Conservation (phyloP, 331 rosid genomes). For the Spiraea crenata region DNA sequence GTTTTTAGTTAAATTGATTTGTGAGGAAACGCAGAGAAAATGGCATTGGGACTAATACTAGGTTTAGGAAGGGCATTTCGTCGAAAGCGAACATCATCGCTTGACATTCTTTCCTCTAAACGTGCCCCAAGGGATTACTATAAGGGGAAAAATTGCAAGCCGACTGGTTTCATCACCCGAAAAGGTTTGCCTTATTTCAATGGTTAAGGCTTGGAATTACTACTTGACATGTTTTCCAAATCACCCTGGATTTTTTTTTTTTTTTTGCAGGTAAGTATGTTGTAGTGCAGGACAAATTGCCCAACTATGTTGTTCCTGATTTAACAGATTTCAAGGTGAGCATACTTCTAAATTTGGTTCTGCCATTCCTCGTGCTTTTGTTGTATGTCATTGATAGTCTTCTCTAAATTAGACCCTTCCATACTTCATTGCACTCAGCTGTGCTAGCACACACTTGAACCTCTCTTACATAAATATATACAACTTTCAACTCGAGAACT, state of each 20-base stretch:
- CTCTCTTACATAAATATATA: not conserved
- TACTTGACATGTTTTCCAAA: not conserved
- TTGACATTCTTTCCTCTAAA: slow-evolving; percentile 71
- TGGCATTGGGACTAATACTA: slow-evolving; percentile 72
- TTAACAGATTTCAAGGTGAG: slow-evolving; percentile 68
- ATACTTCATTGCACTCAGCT: not conserved
- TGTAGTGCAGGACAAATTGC: slow-evolving; percentile 57
- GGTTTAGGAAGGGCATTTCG: slow-evolving; percentile 71
- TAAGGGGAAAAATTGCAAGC: slow-evolving; percentile 88
- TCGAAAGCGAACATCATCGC: slow-evolving; percentile 65
- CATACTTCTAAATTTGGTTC: not conserved
- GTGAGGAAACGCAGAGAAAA: slow-evolving; percentile 25
- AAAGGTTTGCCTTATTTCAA: slow-evolving; percentile 46
- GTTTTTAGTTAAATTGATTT: slow-evolving; percentile 12
- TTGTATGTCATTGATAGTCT: not conserved
- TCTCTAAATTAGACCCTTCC: too few species aligned
- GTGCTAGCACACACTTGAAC: not conserved
- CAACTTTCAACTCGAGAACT: not conserved
- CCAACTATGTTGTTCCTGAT: slow-evolving; percentile 76
- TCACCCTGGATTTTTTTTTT: not conserved
- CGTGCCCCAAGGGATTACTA: slow-evolving; percentile 77
- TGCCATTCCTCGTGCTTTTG: slow-evolving; percentile 3
- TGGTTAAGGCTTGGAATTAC: not conserved
- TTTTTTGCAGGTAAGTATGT: slow-evolving; percentile 65
- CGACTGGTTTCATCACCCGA: slow-evolving; percentile 85